Evolutionary conservation across 306 rosid genomes (phyloP).

Genomic region (Cyclanthera cordifolia): DNA sequence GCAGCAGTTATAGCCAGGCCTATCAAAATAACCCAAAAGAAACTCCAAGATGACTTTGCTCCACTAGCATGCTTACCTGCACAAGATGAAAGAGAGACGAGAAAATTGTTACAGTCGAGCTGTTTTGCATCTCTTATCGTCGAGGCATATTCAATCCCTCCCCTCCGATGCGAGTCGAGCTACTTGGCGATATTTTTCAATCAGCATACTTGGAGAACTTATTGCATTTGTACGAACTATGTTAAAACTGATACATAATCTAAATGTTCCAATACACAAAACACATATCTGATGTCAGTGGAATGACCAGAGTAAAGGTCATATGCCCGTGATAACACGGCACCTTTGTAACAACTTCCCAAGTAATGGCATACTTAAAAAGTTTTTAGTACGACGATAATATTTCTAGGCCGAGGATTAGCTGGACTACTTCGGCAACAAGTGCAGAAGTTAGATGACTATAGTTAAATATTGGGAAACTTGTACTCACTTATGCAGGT

Average conservation of each 20-base stretch:
- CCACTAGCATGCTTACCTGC: slow-evolving; percentile 65
- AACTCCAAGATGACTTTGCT: slow-evolving; percentile 64
- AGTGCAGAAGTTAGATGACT: not conserved
- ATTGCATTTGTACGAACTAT: not conserved
- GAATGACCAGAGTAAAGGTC: not conserved
- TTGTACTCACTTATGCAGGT: slow-evolving; percentile 80
- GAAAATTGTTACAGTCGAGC: not conserved
- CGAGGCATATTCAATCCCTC: no score
- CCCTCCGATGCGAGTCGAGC: no score
- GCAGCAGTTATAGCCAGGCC: slow-evolving; percentile 68
- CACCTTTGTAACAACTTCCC: not conserved
- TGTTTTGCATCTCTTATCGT: not conserved
- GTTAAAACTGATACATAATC: not conserved
- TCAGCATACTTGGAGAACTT: not conserved
- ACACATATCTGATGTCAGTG: not conserved
- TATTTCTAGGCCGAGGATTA: no score
- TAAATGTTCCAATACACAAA: not conserved
- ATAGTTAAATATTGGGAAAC: not conserved
- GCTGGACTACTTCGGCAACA: no score
- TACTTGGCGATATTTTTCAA: not conserved
- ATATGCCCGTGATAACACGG: not conserved
- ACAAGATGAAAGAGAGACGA: not conserved
- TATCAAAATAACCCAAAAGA: slow-evolving; percentile 63
- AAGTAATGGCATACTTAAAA: not conserved
- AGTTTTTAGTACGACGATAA: not conserved